Evolutionary conservation across 1,139 yeast species (phyloP), one percentile per base, ranked within the genome.

Genomic region (Pichia inconspicua): DNA sequence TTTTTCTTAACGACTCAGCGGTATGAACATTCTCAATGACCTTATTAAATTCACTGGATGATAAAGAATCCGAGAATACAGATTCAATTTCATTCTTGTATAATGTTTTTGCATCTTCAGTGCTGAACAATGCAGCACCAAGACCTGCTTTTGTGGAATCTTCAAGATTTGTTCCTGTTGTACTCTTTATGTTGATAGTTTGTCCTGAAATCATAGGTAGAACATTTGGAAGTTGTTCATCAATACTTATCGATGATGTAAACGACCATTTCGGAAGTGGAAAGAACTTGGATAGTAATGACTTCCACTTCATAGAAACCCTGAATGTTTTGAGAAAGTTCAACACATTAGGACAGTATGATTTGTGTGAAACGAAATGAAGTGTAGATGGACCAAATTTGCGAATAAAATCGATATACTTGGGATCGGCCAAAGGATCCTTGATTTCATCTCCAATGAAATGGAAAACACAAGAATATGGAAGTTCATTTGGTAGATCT

Each of bases 321-420:
- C 69, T 56, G 0, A 84, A 78, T 5, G 85, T 72, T 1, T 81
- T 73, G 38, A 71, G 74, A 61, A 80, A 80, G 5, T 78, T 73
- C 25, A 87, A 65, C 1, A 78, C 71, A 59, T 89, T 77, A 34
- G 84, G 77, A 6, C 83, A 71, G 47, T 84, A 68, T n/a, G 67
- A 64, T 1, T 78, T 72, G 63, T 90, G 96, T 31, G 90, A 81
- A 5, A 90, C 72, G 44, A 82, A 73, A 64, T 88, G 95, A 44
- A 72, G 65, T 28, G 82, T 72, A 1, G 70, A 64, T 0, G 66
- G 55, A 0, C 80, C 80, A 55, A 80, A 80, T 12, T 68, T 69
- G n/a, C 65, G 53, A 14, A 63, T 60, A 47, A 82, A 71, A 4
- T 67, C 57, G 49, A 70, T 57, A 61, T 85, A 83, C 5, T 67